Percentiles rank a stretch among this genome's conserved stretches.
phyloP scores from a whole-genome alignment of 202 grass and related monocot species.

The Panicum hallii region DNA sequence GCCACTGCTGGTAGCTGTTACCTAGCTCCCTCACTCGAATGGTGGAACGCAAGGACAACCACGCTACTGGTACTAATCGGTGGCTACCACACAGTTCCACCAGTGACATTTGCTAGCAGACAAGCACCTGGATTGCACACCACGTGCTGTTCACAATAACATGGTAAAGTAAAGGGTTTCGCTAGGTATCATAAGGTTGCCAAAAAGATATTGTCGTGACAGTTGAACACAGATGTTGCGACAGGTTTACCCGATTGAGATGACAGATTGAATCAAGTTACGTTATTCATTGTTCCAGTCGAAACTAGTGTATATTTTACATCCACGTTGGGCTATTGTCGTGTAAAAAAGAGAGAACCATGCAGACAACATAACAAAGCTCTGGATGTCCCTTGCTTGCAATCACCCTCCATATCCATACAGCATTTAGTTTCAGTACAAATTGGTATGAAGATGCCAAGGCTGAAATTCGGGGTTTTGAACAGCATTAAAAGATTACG shows the following conservation, averaged over 20 bases:
- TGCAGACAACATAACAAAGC: not conserved
- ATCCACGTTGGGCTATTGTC: not conserved
- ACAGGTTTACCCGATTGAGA: not conserved
- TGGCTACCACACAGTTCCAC: not conserved
- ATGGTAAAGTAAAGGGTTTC: not conserved
- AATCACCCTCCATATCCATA: not conserved
- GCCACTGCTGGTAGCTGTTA: not conserved
- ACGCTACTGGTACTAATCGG: not conserved
- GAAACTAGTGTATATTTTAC: not conserved
- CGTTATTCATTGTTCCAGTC: not conserved
- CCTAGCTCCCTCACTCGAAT: not conserved
- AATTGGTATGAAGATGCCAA: not conserved
- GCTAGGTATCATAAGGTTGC: not conserved
- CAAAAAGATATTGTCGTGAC: not conserved
- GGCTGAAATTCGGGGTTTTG: not conserved
- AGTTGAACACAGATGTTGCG: not conserved
- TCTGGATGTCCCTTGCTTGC: not conserved
- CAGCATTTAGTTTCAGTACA: not conserved
- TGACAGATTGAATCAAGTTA: not conserved
- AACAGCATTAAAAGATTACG: not conserved
- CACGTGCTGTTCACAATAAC: constrained; percentile 1
- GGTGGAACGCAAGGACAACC: not conserved
- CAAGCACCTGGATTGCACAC: constrained; percentile 8
- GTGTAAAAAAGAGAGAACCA: not conserved
- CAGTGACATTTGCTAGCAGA: constrained; percentile 40